phyloP scores from a whole-genome alignment of 768 basidiomycete species.

The Mycena filopes region DNA sequence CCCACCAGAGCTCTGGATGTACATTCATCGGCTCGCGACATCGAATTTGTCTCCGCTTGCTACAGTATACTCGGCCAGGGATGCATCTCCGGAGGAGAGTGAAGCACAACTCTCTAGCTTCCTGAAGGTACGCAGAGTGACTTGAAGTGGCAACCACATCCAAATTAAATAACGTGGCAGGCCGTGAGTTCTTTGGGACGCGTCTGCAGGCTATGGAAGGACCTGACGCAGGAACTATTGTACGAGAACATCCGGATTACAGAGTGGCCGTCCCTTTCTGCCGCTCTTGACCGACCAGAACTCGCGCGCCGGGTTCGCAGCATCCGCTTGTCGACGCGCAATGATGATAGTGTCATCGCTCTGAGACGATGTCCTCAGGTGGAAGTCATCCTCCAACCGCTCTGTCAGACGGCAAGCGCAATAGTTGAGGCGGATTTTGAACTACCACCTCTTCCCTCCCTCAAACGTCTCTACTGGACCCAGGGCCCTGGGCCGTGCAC shows the following conservation, averaged over 20 bases:
- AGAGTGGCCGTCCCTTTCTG: background rate
- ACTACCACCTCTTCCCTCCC: background rate
- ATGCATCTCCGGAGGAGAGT: background rate
- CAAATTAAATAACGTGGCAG: background rate
- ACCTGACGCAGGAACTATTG: slow-evolving; percentile 11
- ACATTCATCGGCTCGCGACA: slow-evolving; percentile 16
- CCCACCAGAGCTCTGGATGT: slow-evolving; percentile 10
- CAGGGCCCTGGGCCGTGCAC: background rate
- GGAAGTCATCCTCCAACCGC: slow-evolving; percentile 14
- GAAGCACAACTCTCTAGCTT: slow-evolving; percentile 1
- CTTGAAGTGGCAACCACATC: background rate
- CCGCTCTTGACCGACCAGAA: background rate
- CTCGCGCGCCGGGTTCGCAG: slow-evolving; percentile 14
- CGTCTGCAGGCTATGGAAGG: slow-evolving; percentile 22
- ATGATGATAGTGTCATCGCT: slow-evolving; percentile 6
- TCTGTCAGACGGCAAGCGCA: background rate
- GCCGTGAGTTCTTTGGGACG: background rate
- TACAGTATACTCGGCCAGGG: background rate
- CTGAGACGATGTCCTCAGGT: slow-evolving; percentile 4
- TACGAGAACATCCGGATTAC: slow-evolving; percentile 12
- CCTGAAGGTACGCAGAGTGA: background rate
- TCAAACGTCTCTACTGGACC: slow-evolving; percentile 24
- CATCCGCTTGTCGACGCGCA: slow-evolving; percentile 18
- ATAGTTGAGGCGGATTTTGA: background rate
- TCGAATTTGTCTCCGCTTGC: background rate